phyloP scores from a whole-genome alignment of 345 rosid species.

The Kernera saxatilis region DNA sequence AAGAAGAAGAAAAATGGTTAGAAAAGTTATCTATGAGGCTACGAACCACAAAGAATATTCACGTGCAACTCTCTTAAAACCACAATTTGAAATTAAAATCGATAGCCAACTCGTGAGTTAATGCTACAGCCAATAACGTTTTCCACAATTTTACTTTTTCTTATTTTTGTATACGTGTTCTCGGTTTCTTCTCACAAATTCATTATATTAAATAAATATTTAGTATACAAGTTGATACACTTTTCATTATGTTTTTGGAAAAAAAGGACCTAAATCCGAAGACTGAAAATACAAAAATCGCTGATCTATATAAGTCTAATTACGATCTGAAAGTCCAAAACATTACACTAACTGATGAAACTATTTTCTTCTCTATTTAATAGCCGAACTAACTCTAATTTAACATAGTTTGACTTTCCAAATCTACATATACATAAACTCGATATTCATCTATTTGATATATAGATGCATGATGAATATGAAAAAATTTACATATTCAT shows the following conservation, averaged over 20 bases:
- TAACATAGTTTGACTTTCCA: too few species aligned
- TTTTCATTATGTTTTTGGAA: not conserved
- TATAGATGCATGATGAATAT: too few species aligned
- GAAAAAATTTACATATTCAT: too few species aligned
- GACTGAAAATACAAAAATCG: not conserved
- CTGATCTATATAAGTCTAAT: not conserved
- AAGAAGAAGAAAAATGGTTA: not conserved
- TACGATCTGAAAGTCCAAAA: not conserved
- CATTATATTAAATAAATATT: not conserved
- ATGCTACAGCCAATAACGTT: constrained; percentile 9
- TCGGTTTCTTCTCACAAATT: not conserved
- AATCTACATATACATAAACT: not conserved
- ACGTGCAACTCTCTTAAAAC: constrained; percentile 3
- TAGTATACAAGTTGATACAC: not conserved
- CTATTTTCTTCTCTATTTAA: too few species aligned
- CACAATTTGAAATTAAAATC: constrained; percentile 11
- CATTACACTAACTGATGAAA: not conserved
- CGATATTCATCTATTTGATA: too few species aligned
- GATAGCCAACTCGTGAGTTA: constrained; percentile 11
- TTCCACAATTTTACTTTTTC: not conserved
- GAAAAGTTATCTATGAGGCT: not conserved
- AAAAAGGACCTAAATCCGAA: not conserved
- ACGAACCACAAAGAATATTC: not conserved
- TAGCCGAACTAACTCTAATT: too few species aligned
- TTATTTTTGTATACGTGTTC: not conserved